Percentiles rank a stretch among this genome's conserved stretches.
phyloP scores from a whole-genome alignment of 2,329 filamentous ascomycete genomes.

The Aureobasidium sp. region DNA sequence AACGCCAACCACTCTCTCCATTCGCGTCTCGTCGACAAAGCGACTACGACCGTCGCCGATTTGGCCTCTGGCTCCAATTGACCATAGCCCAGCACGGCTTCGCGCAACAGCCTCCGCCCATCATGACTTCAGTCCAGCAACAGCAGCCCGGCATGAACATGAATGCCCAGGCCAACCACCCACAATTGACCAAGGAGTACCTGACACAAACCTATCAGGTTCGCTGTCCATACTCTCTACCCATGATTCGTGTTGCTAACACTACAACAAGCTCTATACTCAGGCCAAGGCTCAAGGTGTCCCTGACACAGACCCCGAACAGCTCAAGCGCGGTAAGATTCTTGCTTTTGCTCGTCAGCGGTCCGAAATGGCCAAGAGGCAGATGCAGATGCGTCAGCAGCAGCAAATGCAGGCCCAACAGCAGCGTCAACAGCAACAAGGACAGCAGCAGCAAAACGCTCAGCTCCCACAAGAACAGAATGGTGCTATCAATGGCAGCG shows the following conservation, averaged over 20 bases:
- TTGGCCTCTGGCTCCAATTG: neutral
- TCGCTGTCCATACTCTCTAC: neutral
- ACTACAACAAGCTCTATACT: constrained; percentile 61
- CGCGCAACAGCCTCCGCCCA: neutral
- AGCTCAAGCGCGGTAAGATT: constrained; percentile 70
- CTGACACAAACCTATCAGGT: neutral
- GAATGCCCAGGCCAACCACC: neutral
- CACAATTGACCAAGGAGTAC: constrained; percentile 8
- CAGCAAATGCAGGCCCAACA: constrained; percentile 18
- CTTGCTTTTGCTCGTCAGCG: constrained; percentile 57
- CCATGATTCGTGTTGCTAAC: neutral
- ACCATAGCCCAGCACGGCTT: neutral
- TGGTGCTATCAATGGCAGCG: neutral
- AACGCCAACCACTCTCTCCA: neutral
- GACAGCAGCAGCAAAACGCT: constrained; percentile 34
- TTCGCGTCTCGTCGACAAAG: neutral
- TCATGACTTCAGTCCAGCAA: constrained; percentile 6
- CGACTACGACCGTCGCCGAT: neutral
- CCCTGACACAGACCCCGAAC: constrained; percentile 75
- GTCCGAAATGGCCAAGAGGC: constrained; percentile 38
- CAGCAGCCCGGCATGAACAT: constrained; percentile 7
- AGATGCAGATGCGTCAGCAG: constrained; percentile 22
- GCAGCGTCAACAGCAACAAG: constrained; percentile 26
- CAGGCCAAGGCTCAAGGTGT: constrained; percentile 83
- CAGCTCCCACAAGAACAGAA: constrained; percentile 2